A percentile compares a stretch with the other conserved stretches of the same genome.
These are phyloP conservation scores for Saturnispora diversa DNA, from an alignment of 805 yeast genomes.

Conservation along the genomic window DNA sequence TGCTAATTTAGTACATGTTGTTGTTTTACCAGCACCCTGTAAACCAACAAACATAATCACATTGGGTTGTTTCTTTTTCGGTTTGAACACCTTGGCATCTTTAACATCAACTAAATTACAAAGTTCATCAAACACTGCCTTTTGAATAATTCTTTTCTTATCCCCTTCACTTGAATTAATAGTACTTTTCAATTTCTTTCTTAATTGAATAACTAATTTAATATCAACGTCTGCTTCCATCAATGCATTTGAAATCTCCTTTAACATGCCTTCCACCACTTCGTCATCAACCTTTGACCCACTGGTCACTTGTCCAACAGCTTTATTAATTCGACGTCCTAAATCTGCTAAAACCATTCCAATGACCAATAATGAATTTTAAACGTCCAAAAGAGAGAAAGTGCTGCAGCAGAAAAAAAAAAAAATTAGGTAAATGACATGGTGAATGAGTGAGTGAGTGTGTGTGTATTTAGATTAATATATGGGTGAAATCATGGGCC, in stretches of 20 bases:
- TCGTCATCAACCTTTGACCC: conserved; percentile 48
- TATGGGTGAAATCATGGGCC: too few species aligned
- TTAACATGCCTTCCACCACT: conserved; percentile 64
- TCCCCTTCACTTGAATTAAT: conserved; percentile 55
- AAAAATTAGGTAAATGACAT: too few species aligned
- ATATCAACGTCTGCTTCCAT: conserved; percentile 93
- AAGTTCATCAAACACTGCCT: conserved; percentile 89
- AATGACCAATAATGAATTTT: not conserved
- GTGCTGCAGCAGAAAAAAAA: too few species aligned
- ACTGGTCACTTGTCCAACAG: conserved; percentile 55
- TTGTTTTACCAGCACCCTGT: conserved; percentile 98
- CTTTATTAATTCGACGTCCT: conserved; percentile 68
- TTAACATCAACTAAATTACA: conserved; percentile 75
- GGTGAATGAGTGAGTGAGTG: too few species aligned
- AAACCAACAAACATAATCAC: conserved; percentile 97
- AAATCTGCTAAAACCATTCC: conserved; percentile 81
- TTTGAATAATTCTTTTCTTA: conserved; percentile 75
- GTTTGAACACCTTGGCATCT: conserved; percentile 47
- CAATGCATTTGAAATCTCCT: conserved; percentile 83
- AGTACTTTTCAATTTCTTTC: conserved; percentile 59
- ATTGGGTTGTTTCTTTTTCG: conserved; percentile 70
- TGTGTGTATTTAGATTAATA: too few species aligned
- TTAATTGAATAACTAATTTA: conserved; percentile 65
- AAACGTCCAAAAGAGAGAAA: too few species aligned
- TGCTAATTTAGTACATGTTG: conserved; percentile 94